Evolutionary conservation across 2,329 filamentous ascomycete genomes (phyloP).

Genomic region (Aschersonia sp.): DNA sequence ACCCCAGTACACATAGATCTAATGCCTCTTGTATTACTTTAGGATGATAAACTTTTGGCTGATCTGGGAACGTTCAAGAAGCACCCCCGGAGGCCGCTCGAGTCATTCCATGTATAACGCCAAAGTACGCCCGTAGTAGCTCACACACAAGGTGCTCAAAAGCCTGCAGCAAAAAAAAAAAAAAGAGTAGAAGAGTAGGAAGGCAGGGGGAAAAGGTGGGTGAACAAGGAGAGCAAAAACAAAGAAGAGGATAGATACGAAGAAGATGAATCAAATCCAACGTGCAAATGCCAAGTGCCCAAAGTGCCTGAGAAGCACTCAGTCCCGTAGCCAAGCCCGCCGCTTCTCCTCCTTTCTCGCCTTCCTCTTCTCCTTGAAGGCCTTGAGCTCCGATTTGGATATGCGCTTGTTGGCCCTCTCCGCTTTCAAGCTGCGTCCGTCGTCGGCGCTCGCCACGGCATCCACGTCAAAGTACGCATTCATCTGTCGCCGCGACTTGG

Average conservation of each 20-base stretch:
- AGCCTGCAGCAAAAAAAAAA: too few relatives aligned
- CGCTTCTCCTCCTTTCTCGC: constrained; percentile 91
- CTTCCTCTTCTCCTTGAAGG: constrained; percentile 78
- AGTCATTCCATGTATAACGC: too few relatives aligned
- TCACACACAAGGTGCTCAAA: too few relatives aligned
- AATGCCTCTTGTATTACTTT: too few relatives aligned
- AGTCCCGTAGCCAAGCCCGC: constrained; percentile 80
- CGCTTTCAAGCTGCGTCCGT: constrained; percentile 80
- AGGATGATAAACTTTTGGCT: too few relatives aligned
- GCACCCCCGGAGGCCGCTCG: too few relatives aligned
- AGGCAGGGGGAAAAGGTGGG: too few relatives aligned
- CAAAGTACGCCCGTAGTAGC: too few relatives aligned
- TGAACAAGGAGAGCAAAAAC: too few relatives aligned
- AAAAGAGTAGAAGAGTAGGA: too few relatives aligned
- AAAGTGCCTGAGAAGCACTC: constrained; percentile 13
- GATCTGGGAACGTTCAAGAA: too few relatives aligned
- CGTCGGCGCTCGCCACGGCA: constrained; percentile 78
- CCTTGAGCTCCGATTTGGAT: constrained; percentile 73
- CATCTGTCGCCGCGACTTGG: constrained; percentile 79
- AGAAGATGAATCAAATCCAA: neutral
- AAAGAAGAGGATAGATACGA: neutral
- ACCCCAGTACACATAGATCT: too few relatives aligned
- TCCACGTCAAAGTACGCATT: constrained; percentile 93
- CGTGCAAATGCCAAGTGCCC: neutral
- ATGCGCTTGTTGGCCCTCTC: constrained; percentile 78